Conservation (phyloP, 441 rosid genomes). For the Sinapis alba region DNA sequence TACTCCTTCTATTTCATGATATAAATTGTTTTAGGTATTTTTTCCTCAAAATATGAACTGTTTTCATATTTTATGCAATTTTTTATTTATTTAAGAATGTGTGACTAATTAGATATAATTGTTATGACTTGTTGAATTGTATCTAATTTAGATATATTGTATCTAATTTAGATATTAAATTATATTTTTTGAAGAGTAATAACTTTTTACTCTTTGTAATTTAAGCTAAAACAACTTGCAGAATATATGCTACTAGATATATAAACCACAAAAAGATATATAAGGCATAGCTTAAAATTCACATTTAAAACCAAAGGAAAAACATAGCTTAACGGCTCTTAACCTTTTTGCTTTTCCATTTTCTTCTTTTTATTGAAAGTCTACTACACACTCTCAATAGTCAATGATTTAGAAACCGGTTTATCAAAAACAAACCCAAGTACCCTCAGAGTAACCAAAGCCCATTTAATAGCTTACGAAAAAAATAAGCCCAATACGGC, state of each 20-base stretch:
- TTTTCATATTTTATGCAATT: too few species aligned
- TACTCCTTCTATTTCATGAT: too few species aligned
- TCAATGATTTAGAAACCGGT: neutral
- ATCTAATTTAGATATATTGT: too few species aligned
- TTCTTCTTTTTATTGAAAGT: neutral
- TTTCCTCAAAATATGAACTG: too few species aligned
- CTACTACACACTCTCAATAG: neutral
- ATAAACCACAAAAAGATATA: neutral
- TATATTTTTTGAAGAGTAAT: too few species aligned
- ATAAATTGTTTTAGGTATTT: too few species aligned
- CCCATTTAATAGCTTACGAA: neutral
- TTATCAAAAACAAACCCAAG: neutral
- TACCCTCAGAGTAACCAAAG: neutral
- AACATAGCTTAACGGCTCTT: conserved; percentile 13
- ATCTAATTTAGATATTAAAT: too few species aligned
- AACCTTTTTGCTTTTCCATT: neutral
- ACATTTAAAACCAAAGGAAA: neutral
- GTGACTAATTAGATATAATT: too few species aligned
- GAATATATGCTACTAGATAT: neutral
- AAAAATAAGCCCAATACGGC: neutral
- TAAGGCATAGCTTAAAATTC: neutral
- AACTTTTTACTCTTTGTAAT: too few species aligned
- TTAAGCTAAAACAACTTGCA: too few species aligned
- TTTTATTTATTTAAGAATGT: too few species aligned
- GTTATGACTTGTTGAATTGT: too few species aligned